Evolutionary conservation across 192 early-diverging fungal genomes (phyloP), one percentile per base, ranked within the genome.

Genomic region (Spizellomyces punctatus): DNA sequence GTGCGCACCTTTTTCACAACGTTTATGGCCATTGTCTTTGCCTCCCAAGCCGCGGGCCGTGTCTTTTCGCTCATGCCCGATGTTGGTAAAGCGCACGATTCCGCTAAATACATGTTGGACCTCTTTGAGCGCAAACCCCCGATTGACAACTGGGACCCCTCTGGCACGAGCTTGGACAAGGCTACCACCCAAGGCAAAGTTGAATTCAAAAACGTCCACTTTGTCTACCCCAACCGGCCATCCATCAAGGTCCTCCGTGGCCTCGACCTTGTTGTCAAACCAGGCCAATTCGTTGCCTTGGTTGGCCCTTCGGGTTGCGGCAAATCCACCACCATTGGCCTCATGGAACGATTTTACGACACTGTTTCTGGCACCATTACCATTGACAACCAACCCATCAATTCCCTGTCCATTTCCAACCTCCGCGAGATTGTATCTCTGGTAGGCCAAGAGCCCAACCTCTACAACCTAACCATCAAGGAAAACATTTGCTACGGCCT

Each of bases 371-470:
- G 95, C 19, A 44, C 48, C n/a, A 84, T 91, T 44, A 67, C 50
- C 8, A 75, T 94, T 49, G 90, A 95, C 62, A 76, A 76, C 56
- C 76, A 78, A 6, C 76, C 88, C 60, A 82, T 95, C 41, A 70
- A 78, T 6, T 69, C 85, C 56, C 91, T 90, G 83, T 83, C 88
- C 43, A 46, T 94, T 8, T 65, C 71, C n/a, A 84, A 89, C 48
- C 81, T 96, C 22, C 89, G 96, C 62, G 49, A 69, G 27, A 85
- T 86, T 66, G 78, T 95, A 82, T 91, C 93, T 16, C 79, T 98
- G n/a, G 96, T 98, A 10, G 90, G 90, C 22, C 96, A 98, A 76
- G 95, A 96, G 81, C 96, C 96, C 5, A 87, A 92, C 47, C 76
- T 98, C 47, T 96, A 96, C 72, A 92, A 95, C 80, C 80, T 93